Conservation (phyloP, 176 grass and related monocot genomes). For the Oryza meyeriana region DNA sequence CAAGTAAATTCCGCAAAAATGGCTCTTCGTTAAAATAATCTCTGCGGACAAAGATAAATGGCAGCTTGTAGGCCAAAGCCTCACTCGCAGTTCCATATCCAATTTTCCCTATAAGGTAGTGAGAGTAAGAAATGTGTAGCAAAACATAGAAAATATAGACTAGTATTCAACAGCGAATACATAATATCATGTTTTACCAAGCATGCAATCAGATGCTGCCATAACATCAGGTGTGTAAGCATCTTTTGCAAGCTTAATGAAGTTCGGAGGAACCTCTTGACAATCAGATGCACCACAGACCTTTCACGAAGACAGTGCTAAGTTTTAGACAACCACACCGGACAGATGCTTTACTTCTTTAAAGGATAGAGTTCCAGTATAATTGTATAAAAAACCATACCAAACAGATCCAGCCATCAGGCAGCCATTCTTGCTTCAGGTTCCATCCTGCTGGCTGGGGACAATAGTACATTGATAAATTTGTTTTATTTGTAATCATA, state of each 20-base stretch:
- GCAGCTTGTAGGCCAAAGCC: conserved; percentile 93
- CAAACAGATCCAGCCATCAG: conserved; percentile 84
- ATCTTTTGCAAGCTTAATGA: conserved; percentile 76
- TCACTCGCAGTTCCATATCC: conserved; percentile 97
- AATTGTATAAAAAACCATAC: conserved; percentile 43
- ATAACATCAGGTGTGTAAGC: conserved; percentile 77
- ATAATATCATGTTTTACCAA: conserved; percentile 42
- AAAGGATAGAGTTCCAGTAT: background rate
- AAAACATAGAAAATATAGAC: background rate
- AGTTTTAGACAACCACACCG: conserved; percentile 1
- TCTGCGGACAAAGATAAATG: conserved; percentile 94
- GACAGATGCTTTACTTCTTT: background rate
- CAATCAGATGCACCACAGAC: conserved; percentile 77
- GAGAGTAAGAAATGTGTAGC: conserved; percentile 2
- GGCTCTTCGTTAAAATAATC: conserved; percentile 99
- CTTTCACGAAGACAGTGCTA: conserved; percentile 37
- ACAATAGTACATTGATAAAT: conserved; percentile 10
- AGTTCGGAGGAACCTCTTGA: conserved; percentile 71
- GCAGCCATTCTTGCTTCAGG: conserved; percentile 91
- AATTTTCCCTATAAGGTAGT: conserved; percentile 70
- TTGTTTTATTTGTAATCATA: background rate
- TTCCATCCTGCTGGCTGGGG: conserved; percentile 85
- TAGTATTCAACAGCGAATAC: conserved; percentile 7
- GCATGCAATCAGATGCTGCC: conserved; percentile 80
- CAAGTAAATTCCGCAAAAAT: conserved; percentile 96